These are phyloP conservation scores for Starmera stellimalicola DNA, from an alignment of 1,139 yeast species.

Conservation along the genomic window DNA sequence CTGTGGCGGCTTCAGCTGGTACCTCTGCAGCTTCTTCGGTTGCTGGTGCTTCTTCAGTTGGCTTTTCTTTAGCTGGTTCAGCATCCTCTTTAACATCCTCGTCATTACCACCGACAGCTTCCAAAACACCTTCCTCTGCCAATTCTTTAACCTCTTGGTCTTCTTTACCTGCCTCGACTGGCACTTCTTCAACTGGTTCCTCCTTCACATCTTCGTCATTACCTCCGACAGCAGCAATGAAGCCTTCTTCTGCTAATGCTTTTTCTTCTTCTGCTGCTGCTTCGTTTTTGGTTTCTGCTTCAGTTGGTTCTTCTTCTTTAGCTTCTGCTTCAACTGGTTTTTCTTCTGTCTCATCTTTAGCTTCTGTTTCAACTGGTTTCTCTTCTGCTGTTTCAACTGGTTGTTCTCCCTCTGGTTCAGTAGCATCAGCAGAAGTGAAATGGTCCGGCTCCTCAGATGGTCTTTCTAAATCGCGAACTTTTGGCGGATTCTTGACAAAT, in stretches of 20 bases:
- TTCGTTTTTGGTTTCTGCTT: neutral
- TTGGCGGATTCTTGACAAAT: conserved; percentile 1
- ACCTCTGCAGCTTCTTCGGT: neutral
- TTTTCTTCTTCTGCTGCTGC: neutral
- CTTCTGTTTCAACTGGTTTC: conserved; percentile 3
- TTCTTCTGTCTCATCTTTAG: conserved; percentile 5
- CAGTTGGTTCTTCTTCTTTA: conserved; percentile 2
- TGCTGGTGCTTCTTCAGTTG: neutral
- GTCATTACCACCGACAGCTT: neutral
- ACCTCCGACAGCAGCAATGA: neutral
- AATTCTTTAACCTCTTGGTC: neutral
- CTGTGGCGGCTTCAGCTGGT: neutral
- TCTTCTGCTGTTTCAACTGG: conserved; percentile 3
- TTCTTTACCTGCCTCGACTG: neutral
- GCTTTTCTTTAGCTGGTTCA: neutral
- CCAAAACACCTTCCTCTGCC: neutral
- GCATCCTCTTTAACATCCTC: neutral
- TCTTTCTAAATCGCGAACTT: conserved; percentile 2
- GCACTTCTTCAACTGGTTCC: neutral
- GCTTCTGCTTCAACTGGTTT: conserved; percentile 2
- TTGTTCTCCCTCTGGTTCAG: conserved; percentile 1
- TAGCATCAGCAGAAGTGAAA: neutral
- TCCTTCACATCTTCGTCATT: conserved; percentile 4
- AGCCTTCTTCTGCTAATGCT: neutral
- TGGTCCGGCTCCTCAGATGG: neutral